Conservation (phyloP, 1,139 yeast species). For the Barnettozyma hawaiiensis region DNA sequence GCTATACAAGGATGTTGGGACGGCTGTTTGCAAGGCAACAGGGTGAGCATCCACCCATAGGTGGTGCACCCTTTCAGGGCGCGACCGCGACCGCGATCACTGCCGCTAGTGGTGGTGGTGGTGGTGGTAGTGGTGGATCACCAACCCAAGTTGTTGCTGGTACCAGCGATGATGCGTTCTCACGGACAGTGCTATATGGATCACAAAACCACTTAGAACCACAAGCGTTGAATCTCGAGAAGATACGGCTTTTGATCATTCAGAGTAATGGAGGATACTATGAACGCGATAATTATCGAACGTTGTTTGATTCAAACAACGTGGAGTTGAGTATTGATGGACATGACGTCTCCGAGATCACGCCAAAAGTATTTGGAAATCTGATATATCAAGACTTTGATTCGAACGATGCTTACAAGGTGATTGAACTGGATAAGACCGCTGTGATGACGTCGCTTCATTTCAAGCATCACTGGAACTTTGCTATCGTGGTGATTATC, state of each 20-base stretch:
- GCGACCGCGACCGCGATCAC: neutral
- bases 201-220: constrained; percentile 16
- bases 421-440: constrained; percentile 10
- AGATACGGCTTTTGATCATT: constrained; percentile 30
- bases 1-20: constrained; percentile 6
- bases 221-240: constrained; percentile 13
- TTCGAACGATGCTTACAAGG: constrained; percentile 9
- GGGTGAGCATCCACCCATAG: constrained; percentile 4
- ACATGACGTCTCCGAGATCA: constrained; percentile 21
- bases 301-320: constrained; percentile 27
- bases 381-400: constrained; percentile 24
- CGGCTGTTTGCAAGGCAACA: constrained; percentile 10
- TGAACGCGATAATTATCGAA: constrained; percentile 31
- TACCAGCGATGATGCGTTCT: constrained; percentile 22
- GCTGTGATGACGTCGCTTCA: constrained; percentile 19
- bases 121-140: neutral
- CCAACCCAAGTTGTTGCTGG: constrained; percentile 4
- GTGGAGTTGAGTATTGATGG: constrained; percentile 15
- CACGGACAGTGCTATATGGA: constrained; percentile 24
- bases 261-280: constrained; percentile 34
- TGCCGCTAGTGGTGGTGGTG: neutral
- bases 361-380: constrained; percentile 24
- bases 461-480: constrained; percentile 15
- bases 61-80: neutral
- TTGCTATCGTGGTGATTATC: constrained; percentile 20